Percentiles rank a stretch among this genome's conserved stretches.
phyloP scores from a whole-genome alignment of 2,329 filamentous ascomycete genomes.

The Sporothrix sp. region DNA sequence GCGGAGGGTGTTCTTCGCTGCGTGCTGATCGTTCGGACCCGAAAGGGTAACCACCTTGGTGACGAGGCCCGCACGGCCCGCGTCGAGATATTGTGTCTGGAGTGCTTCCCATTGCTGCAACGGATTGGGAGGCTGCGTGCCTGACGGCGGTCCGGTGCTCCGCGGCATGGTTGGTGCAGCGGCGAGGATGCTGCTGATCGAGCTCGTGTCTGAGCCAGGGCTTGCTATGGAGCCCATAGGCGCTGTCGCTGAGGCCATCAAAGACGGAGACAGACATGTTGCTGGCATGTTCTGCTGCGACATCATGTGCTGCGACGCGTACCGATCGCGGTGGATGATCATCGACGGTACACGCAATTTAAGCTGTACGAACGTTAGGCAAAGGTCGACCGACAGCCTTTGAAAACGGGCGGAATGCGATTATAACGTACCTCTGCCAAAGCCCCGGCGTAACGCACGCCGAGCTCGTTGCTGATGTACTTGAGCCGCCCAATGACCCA shows the following conservation, averaged over 20 bases:
- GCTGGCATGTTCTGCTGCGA: slow-evolving; percentile 27
- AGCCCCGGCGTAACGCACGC: slow-evolving; percentile 48
- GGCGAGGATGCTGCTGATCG: neutral
- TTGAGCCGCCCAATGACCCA: slow-evolving; percentile 46
- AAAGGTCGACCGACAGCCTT: no score
- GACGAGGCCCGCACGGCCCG: slow-evolving; percentile 34
- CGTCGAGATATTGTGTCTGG: slow-evolving; percentile 36
- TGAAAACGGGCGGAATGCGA: neutral
- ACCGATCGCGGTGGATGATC: slow-evolving; percentile 46
- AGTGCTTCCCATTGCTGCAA: slow-evolving; percentile 39
- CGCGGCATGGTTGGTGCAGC: no score
- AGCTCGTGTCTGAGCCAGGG: neutral
- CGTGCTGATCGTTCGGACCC: neutral
- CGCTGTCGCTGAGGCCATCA: neutral
- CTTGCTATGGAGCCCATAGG: neutral
- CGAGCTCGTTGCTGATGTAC: slow-evolving; percentile 46
- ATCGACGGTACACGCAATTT: slow-evolving; percentile 52
- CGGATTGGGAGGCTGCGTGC: slow-evolving; percentile 27
- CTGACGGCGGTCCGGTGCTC: neutral
- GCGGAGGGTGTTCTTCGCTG: neutral
- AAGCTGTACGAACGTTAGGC: no score
- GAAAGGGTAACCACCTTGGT: slow-evolving; percentile 27
- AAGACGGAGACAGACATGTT: slow-evolving; percentile 13
- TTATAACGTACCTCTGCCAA: slow-evolving; percentile 38
- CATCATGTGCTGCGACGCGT: slow-evolving; percentile 36